A percentile compares a stretch with the other conserved stretches of the same genome.
phyloP scores from a whole-genome alignment of 2,329 filamentous ascomycete genomes.

The Neodidymelliopsis sp. region DNA sequence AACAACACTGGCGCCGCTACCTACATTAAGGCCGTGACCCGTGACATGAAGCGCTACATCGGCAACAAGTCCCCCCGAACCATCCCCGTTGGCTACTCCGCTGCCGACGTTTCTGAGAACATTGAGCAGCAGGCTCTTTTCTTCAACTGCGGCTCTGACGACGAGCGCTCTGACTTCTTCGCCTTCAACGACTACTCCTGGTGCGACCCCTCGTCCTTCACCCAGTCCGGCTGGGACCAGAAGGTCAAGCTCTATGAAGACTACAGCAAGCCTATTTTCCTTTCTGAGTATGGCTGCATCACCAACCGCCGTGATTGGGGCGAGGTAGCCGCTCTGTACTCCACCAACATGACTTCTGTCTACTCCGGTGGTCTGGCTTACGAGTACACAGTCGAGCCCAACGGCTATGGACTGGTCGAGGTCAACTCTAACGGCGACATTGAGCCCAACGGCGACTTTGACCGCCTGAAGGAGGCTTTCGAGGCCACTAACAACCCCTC shows the following conservation, averaged over 20 bases:
- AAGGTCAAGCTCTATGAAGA: conserved; percentile 48
- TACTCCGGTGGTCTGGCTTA: conserved; percentile 97
- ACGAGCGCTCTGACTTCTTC: conserved; percentile 87
- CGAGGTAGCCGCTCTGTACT: conserved; percentile 82
- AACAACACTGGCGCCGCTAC: conserved; percentile 70
- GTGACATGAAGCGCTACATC: conserved; percentile 83
- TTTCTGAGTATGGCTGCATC: conserved; percentile 93
- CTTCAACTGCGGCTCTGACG: conserved; percentile 91
- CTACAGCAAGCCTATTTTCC: conserved; percentile 67
- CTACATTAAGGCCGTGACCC: conserved; percentile 76
- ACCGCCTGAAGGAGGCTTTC: conserved; percentile 61
- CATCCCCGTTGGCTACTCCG: conserved; percentile 82
- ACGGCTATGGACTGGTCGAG: conserved; percentile 80
- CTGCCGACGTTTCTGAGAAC: conserved; percentile 84
- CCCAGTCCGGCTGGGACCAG: conserved; percentile 75
- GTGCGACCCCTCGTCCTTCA: conserved; percentile 66
- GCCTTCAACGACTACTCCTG: conserved; percentile 91
- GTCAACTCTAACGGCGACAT: conserved; percentile 63
- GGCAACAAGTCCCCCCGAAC: conserved; percentile 69
- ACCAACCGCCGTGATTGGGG: conserved; percentile 81
- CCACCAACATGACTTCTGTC: conserved; percentile 79
- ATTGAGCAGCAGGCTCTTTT: conserved; percentile 85
- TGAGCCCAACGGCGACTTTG: conserved; percentile 69
- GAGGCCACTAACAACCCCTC: conserved; percentile 58
- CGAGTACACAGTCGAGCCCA: conserved; percentile 76